A percentile compares a stretch with the other conserved stretches of the same genome.
Evolutionary conservation across 2,329 filamentous ascomycete species (phyloP).

Genomic region (Trichoderma hamatum): DNA sequence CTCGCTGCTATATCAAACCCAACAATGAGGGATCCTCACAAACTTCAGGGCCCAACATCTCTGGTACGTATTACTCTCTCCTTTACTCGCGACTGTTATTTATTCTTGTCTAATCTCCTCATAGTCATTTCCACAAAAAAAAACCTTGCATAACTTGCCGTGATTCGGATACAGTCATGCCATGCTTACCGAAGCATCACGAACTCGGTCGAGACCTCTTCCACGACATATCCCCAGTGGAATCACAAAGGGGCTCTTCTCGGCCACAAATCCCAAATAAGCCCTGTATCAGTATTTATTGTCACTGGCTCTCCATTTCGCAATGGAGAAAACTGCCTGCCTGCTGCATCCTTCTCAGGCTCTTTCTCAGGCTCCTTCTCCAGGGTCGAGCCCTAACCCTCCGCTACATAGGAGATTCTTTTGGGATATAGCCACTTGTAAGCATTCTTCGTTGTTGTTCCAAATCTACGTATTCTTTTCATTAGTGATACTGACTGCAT

Average conservation of each 20-base stretch:
- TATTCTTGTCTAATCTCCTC: not conserved
- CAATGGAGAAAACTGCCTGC: not conserved
- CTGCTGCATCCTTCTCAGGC: too few relatives aligned
- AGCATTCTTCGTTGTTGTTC: not conserved
- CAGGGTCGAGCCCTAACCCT: not conserved
- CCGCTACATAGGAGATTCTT: not conserved
- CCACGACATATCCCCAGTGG: not conserved
- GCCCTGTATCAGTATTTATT: not conserved
- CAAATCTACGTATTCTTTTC: not conserved
- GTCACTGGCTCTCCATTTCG: not conserved
- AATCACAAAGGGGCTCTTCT: not conserved
- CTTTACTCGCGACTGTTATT: not conserved
- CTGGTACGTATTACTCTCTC: not conserved
- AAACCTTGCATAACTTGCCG: not conserved
- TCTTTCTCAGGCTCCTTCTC: not conserved
- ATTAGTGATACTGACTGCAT: not conserved
- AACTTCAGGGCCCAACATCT: not conserved
- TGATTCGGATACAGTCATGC: not conserved
- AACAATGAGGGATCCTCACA: not conserved
- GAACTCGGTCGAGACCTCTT: not conserved
- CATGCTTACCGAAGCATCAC: not conserved
- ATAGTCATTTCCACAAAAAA: too few relatives aligned
- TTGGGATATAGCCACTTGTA: not conserved
- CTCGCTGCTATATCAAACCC: not conserved
- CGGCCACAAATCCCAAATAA: not conserved